These are phyloP conservation scores for Paraphaeosphaeria minitans DNA, from an alignment of 2,329 filamentous ascomycete genomes.

Conservation along the genomic window DNA sequence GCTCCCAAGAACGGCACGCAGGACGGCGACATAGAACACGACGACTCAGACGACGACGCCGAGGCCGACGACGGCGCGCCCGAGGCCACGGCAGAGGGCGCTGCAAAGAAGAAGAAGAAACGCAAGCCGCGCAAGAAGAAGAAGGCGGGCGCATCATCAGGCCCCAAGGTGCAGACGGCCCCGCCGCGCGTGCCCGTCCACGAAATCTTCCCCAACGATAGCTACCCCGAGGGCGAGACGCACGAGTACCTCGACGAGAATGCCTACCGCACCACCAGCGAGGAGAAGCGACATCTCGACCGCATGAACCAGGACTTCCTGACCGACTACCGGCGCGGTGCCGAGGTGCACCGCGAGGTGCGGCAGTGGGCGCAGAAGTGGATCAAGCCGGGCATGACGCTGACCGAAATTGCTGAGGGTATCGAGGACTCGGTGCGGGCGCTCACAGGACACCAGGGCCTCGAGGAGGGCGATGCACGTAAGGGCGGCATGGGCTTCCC, in stretches of 20 bases:
- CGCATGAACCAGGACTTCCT: slow-evolving; percentile 81
- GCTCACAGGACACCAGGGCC: slow-evolving; percentile 74
- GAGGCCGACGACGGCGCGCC: slow-evolving; percentile 55
- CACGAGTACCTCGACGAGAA: slow-evolving; percentile 80
- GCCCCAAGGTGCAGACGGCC: slow-evolving; percentile 72
- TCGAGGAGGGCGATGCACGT: slow-evolving; percentile 78
- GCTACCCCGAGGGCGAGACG: slow-evolving; percentile 79
- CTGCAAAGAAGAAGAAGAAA: slow-evolving; percentile 80
- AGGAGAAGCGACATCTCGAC: slow-evolving; percentile 83
- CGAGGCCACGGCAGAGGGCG: slow-evolving; percentile 42
- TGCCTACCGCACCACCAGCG: slow-evolving; percentile 75
- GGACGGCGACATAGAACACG: slow-evolving; percentile 56
- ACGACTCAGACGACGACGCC: slow-evolving; percentile 61
- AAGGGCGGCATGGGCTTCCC: slow-evolving; percentile 86
- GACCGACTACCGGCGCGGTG: slow-evolving; percentile 78
- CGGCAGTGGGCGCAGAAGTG: slow-evolving; percentile 80
- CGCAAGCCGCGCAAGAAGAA: slow-evolving; percentile 77
- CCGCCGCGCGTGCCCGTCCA: slow-evolving; percentile 77
- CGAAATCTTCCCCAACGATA: slow-evolving; percentile 72
- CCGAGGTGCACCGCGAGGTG: slow-evolving; percentile 89
- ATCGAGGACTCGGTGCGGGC: slow-evolving; percentile 83
- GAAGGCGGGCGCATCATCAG: slow-evolving; percentile 53
- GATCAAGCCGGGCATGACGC: slow-evolving; percentile 78
- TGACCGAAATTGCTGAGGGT: slow-evolving; percentile 84
- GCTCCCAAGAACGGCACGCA: slow-evolving; percentile 39